Evolutionary conservation across 108 stramenopile species (phyloP).

Genomic region (Discostella stelligeroides): DNA sequence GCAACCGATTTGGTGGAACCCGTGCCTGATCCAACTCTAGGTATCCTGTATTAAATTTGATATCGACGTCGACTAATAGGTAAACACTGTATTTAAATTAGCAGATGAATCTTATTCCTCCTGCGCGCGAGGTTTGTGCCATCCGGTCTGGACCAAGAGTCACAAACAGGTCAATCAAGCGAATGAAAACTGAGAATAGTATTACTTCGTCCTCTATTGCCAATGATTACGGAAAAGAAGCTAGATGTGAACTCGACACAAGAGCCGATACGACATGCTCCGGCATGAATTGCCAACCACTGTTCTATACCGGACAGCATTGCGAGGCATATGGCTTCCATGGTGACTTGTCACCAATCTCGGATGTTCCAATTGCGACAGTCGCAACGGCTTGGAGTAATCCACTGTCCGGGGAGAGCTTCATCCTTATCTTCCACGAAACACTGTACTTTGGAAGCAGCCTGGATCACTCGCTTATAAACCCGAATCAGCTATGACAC

Average conservation of each 20-base stretch:
- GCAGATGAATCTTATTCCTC: too few relatives aligned
- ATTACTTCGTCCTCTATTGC: not conserved
- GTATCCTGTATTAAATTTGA: too few relatives aligned
- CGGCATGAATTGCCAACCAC: not conserved
- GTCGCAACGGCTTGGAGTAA: too few relatives aligned
- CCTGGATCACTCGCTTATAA: constrained; percentile 13
- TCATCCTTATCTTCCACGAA: constrained; percentile 6
- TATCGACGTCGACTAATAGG: too few relatives aligned
- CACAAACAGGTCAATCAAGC: too few relatives aligned
- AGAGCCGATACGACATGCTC: not conserved
- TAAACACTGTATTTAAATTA: too few relatives aligned
- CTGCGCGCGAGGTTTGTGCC: too few relatives aligned
- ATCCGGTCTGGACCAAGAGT: too few relatives aligned
- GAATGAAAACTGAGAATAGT: too few relatives aligned
- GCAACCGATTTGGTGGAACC: too few relatives aligned
- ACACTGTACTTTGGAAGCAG: constrained; percentile 2
- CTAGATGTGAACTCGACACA: not conserved
- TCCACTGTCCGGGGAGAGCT: not conserved
- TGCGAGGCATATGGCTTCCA: not conserved
- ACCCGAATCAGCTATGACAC: constrained; percentile 28
- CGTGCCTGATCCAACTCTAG: too few relatives aligned
- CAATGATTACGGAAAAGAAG: not conserved
- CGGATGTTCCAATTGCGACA: constrained; percentile 4
- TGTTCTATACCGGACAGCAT: not conserved
- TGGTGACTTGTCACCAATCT: not conserved